Conservation (phyloP, 2,329 filamentous ascomycete genomes). For the Cladophialophora chaetospira region DNA sequence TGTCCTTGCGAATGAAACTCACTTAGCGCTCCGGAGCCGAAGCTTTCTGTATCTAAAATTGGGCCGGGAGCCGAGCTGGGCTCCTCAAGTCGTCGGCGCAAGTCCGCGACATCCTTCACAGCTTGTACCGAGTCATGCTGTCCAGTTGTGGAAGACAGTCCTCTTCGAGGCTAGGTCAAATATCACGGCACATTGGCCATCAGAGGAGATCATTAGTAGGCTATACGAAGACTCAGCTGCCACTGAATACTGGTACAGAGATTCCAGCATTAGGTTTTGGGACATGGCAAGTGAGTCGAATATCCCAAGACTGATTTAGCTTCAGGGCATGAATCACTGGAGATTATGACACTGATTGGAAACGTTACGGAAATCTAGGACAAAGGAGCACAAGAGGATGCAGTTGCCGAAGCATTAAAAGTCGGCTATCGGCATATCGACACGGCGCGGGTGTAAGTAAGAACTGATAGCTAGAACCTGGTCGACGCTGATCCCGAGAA, state of each 20-base stretch:
- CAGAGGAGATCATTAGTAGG: slow-evolving; percentile 24
- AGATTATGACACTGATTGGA: neutral
- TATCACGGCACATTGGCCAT: slow-evolving; percentile 18
- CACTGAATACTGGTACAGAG: slow-evolving; percentile 50
- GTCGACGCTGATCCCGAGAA: slow-evolving; percentile 22
- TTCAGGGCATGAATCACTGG: neutral
- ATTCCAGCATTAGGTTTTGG: slow-evolving; percentile 56
- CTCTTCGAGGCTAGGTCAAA: slow-evolving; percentile 12
- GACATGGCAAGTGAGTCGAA: slow-evolving; percentile 47
- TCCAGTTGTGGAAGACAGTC: slow-evolving; percentile 7
- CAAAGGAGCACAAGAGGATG: slow-evolving; percentile 51
- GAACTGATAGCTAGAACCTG: neutral
- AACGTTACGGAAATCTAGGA: slow-evolving; percentile 40
- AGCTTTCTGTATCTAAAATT: neutral
- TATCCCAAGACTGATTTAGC: neutral
- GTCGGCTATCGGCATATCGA: slow-evolving; percentile 43
- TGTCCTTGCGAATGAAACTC: no score
- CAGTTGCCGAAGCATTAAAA: slow-evolving; percentile 48
- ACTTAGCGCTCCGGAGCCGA: no score
- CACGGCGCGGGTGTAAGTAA: slow-evolving; percentile 45
- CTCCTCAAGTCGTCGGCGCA: no score
- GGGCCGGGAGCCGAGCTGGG: neutral
- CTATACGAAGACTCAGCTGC: slow-evolving; percentile 26
- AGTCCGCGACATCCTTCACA: no score
- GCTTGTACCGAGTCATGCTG: slow-evolving; percentile 13